Percentiles rank a stretch among this genome's conserved stretches.
Evolutionary conservation across 2,329 filamentous ascomycete genomes (phyloP).

Genomic region (Onygena corvina): DNA sequence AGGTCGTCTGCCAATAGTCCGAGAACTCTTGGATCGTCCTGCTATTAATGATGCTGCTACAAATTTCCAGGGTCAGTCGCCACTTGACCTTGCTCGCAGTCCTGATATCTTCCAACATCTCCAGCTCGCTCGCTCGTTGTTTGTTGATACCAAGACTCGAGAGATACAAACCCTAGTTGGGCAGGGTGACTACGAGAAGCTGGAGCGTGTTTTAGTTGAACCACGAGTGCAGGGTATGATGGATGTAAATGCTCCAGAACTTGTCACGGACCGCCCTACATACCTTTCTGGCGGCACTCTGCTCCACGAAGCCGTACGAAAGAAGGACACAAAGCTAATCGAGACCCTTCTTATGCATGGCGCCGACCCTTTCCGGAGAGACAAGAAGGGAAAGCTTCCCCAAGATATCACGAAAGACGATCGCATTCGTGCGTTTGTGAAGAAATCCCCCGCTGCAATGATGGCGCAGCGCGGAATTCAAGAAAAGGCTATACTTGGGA

Average conservation of each 20-base stretch:
- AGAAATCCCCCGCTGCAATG: constrained; percentile 85
- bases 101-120: constrained; percentile 93
- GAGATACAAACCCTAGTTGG: constrained; percentile 71
- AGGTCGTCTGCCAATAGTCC: constrained; percentile 67
- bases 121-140: constrained; percentile 79
- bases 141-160: constrained; percentile 72
- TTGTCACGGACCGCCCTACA: constrained; percentile 68
- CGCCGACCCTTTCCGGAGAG: constrained; percentile 87
- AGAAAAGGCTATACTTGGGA: constrained; percentile 88
- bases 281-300: constrained; percentile 77
- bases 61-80: constrained; percentile 73
- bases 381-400: constrained; percentile 87
- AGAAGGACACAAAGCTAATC: constrained; percentile 74
- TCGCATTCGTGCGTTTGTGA: constrained; percentile 72
- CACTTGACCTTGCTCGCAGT: constrained; percentile 78
- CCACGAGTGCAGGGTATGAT: constrained; percentile 72
- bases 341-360: constrained; percentile 85
- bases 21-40: constrained; percentile 67
- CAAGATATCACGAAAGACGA: constrained; percentile 97
- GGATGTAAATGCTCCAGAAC: constrained; percentile 84
- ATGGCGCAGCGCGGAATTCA: constrained; percentile 91
- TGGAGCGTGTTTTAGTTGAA: constrained; percentile 74
- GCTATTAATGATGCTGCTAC: constrained; percentile 77
- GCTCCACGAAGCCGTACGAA: constrained; percentile 83
- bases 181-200: constrained; percentile 58